Evolutionary conservation across 177 flowering plant genomes (phyloP).

Genomic region (Vitis hybrid): DNA sequence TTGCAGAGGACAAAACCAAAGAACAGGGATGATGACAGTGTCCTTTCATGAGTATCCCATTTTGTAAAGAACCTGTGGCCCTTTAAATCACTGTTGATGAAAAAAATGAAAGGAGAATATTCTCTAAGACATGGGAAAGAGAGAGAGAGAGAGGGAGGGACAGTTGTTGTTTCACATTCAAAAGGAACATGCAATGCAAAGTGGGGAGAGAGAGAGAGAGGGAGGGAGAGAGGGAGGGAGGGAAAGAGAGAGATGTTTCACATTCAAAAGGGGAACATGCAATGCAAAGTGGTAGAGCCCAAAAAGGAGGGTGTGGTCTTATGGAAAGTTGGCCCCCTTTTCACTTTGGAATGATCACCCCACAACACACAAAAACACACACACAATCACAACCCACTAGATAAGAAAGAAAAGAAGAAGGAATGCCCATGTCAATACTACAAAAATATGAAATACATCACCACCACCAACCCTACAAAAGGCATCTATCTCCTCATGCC

Average conservation of each 20-base stretch:
- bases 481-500: constrained; percentile 5
- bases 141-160: not conserved
- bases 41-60: no score
- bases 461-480: constrained; percentile 7
- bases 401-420: not conserved
- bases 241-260: no score
- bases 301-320: constrained; percentile 13
- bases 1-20: no score
- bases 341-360: constrained; percentile 35
- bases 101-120: constrained; percentile 6
- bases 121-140: constrained; percentile 13
- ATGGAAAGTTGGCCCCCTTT: constrained; percentile 37
- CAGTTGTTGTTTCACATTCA: no score
- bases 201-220: not conserved
- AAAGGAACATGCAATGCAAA: constrained; percentile 35
- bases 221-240: no score
- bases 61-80: no score
- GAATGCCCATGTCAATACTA: constrained; percentile 16
- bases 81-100: no score
- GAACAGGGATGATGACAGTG: no score
- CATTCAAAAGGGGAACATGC: constrained; percentile 22
- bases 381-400: constrained; percentile 12
- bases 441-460: not conserved
- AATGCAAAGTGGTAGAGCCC: constrained; percentile 27
- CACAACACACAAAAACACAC: constrained; percentile 3